Evolutionary conservation across 2,329 filamentous ascomycete genomes (phyloP).

Genomic region (Thelonectria discophora): DNA sequence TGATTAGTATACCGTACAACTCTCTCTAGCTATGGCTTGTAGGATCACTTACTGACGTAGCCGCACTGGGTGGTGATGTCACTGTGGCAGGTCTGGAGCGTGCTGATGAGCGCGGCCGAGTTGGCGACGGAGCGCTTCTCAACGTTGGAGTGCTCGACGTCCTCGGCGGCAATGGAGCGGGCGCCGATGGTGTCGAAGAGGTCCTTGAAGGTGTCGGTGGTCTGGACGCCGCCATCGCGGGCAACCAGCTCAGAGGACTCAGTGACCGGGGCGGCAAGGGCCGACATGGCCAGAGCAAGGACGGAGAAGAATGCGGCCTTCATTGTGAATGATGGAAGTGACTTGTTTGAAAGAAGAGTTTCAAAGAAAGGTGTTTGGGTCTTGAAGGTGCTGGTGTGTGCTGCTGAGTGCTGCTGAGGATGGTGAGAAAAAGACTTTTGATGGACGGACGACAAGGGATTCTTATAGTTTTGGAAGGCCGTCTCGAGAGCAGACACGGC

Average conservation of each 20-base stretch:
- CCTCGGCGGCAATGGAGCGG: not conserved
- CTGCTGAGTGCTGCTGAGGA: not conserved
- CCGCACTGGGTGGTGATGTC: not conserved
- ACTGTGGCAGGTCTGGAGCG: not conserved
- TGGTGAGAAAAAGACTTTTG: not conserved
- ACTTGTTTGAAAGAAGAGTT: not conserved
- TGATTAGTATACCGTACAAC: too few species aligned
- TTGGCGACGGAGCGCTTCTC: conserved; percentile 9
- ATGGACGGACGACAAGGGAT: not conserved
- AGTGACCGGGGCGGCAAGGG: conserved; percentile 27
- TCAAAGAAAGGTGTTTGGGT: not conserved
- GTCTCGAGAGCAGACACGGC: not conserved
- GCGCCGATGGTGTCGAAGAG: not conserved
- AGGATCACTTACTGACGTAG: conserved; percentile 1
- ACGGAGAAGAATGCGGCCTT: conserved; percentile 33
- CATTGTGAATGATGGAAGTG: conserved; percentile 25
- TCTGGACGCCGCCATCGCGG: conserved; percentile 5
- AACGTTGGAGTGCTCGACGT: not conserved
- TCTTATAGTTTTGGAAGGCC: not conserved
- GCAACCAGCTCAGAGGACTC: conserved; percentile 4
- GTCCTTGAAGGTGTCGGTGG: not conserved
- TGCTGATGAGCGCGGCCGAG: not conserved
- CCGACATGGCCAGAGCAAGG: conserved; percentile 30
- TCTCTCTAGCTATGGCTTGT: too few species aligned
- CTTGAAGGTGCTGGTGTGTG: not conserved